Conservation (phyloP, 306 rosid genomes). For the Vachellia collinsii region DNA sequence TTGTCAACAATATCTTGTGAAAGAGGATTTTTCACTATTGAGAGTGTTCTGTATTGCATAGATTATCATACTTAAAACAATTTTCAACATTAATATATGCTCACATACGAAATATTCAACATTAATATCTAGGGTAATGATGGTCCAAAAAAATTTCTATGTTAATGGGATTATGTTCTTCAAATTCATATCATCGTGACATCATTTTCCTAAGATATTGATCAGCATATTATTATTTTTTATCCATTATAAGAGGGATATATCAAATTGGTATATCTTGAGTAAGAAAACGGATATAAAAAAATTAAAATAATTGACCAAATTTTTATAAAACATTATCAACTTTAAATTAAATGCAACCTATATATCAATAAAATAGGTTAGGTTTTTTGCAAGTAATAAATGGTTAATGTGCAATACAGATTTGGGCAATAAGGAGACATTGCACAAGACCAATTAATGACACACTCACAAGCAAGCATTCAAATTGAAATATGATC, state of each 20-base stretch:
- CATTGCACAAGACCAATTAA: too few species aligned
- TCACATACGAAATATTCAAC: not conserved
- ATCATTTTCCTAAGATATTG: not conserved
- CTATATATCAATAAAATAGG: not conserved
- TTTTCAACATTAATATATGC: not conserved
- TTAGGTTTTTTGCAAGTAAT: not conserved
- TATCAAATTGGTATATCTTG: not conserved
- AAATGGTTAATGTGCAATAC: not conserved
- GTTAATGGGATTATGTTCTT: not conserved
- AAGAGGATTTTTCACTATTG: slow-evolving; percentile 32
- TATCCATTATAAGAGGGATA: not conserved
- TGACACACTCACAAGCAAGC: too few species aligned
- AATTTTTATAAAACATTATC: not conserved
- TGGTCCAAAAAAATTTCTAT: not conserved
- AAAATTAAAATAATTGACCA: not conserved
- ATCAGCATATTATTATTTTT: not conserved
- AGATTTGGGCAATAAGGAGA: too few species aligned
- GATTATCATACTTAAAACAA: not conserved
- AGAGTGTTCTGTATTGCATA: not conserved
- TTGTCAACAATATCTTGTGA: slow-evolving; percentile 29
- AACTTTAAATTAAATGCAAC: not conserved
- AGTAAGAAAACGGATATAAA: not conserved
- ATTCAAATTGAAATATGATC: too few species aligned
- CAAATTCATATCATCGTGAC: not conserved
- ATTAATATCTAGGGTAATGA: not conserved